Evolutionary conservation across 495 filamentous ascomycete genomes (phyloP).

Genomic region (Aspergillus baeticus): DNA sequence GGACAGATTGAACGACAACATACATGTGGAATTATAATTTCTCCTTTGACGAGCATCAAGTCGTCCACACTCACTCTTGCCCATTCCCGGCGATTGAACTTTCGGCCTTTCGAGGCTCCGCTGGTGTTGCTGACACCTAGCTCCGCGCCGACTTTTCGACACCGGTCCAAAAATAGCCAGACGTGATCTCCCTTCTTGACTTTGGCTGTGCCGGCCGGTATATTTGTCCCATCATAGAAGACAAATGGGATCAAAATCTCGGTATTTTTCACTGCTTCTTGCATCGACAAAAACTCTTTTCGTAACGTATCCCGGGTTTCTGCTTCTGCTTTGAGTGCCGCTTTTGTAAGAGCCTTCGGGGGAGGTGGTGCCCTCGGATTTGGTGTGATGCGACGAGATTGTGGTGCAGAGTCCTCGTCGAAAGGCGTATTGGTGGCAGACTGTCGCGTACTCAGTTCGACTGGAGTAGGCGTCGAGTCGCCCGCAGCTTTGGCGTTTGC

Average conservation of each 20-base stretch:
- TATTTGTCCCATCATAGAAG: constrained; percentile 97
- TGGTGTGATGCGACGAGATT: constrained; percentile 54
- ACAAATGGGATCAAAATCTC: constrained; percentile 94
- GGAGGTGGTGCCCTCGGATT: constrained; percentile 66
- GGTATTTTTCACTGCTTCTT: constrained; percentile 83
- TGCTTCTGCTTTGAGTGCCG: constrained; percentile 76
- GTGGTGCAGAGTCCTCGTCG: constrained; percentile 37
- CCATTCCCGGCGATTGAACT: constrained; percentile 77
- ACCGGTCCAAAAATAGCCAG: constrained; percentile 90
- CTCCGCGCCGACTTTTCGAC: constrained; percentile 84
- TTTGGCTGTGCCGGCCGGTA: constrained; percentile 74
- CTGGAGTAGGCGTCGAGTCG: constrained; percentile 32
- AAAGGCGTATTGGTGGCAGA: constrained; percentile 39
- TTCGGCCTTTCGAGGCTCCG: constrained; percentile 52
- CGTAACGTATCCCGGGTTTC: constrained; percentile 78
- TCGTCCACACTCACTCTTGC: constrained; percentile 94
- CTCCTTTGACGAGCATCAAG: constrained; percentile 87
- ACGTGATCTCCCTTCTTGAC: constrained; percentile 91
- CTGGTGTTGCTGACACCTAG: constrained; percentile 64
- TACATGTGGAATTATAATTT: constrained; percentile 93
- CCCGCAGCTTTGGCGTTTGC: constrained; percentile 18
- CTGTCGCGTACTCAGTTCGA: constrained; percentile 34
- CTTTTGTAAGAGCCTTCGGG: constrained; percentile 84
- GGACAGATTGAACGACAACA: constrained; percentile 30
- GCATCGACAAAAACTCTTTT: constrained; percentile 79